Base-by-base conservation (phyloP, 2,329 filamentous ascomycete species). In the Pestalotiopsis sp. region DNA sequence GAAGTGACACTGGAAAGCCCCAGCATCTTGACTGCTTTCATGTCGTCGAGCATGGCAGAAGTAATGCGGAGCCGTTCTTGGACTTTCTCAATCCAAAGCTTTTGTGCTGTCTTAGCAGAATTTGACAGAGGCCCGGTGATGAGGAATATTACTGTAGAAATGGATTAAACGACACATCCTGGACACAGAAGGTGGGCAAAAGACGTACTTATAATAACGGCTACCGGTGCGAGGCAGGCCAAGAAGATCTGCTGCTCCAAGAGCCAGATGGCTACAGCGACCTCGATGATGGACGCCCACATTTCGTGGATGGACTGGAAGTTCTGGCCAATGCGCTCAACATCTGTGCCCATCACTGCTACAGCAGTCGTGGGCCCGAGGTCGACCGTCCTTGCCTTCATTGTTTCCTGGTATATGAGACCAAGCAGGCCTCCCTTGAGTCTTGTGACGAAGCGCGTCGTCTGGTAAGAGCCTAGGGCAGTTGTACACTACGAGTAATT, bases 21-120 rank as follows among this genome's bases (percentile, higher is more conserved):
- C 13, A 81, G 77, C 78, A 85, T 84, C 72, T 84, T 85, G 25
- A 85, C 77, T 31, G 81, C 78, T 69, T 84, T 83, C 76, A 85
- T 84, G 2, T 82, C 79, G n/a, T 76, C 76, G 0, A 85, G 77
- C 75, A 83, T 79, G 3, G 75, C 76, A 1, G 78, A 75, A 0
- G 83, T 85, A 4, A 81, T 76, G 4, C 79, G 76, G 4, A 85
- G 78, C 4, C 84, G 81, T 52, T 79, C 76, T 72, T 85, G 80
- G 13, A 85, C 81, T 31, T 76, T 79, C 62, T 82, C 79, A 41
- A 83, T 80, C 84, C 83, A 85, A 1, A 75, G 71, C 72, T 70
- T 78, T 70, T 75, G 78, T 39, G 72, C 79, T 13, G 38, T 70
- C 31, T 67, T 74, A 11, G 70, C 69, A 4, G 67, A 66, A 25